Percentiles rank a stretch among this genome's conserved stretches.
These are phyloP conservation scores for Wickerhamomyces bisporus DNA, from an alignment of 805 yeast species.

Conservation along the genomic window DNA sequence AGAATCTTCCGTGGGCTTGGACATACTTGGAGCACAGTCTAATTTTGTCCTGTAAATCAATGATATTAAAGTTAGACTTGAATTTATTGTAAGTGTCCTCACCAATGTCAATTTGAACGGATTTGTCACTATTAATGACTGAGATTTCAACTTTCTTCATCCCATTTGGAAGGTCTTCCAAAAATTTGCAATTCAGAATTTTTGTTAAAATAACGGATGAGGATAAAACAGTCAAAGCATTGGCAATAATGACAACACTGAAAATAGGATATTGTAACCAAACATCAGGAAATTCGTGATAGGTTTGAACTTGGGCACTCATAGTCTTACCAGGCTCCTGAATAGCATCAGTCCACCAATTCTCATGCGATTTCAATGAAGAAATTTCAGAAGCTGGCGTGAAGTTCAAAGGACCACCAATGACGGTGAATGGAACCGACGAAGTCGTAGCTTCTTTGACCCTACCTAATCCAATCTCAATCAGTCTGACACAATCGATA, in stretches of 20 bases:
- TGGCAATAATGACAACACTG: slow-evolving; percentile 24
- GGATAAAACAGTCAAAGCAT: slow-evolving; percentile 27
- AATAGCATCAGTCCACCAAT: slow-evolving; percentile 24
- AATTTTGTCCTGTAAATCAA: slow-evolving; percentile 15
- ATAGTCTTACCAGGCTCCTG: slow-evolving; percentile 17
- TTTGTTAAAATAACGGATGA: slow-evolving; percentile 25
- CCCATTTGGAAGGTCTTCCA: slow-evolving; percentile 3
- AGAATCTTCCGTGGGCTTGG: slow-evolving; percentile 23
- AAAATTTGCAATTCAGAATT: slow-evolving; percentile 9
- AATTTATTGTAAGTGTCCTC: slow-evolving; percentile 5
- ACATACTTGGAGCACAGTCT: slow-evolving; percentile 18
- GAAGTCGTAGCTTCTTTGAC: slow-evolving; percentile 22
- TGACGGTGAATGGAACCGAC: slow-evolving; percentile 18
- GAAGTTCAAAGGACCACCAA: slow-evolving; percentile 27
- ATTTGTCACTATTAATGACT: slow-evolving; percentile 7
- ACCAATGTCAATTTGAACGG: slow-evolving; percentile 11
- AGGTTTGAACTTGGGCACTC: slow-evolving; percentile 17
- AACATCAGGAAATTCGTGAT: slow-evolving; percentile 28
- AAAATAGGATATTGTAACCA: slow-evolving; percentile 37
- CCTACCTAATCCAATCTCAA: slow-evolving; percentile 37
- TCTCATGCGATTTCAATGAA: slow-evolving; percentile 15
- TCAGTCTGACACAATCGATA: slow-evolving; percentile 26
- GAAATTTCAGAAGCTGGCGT: slow-evolving; percentile 21
- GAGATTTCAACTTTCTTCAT: slow-evolving; percentile 6
- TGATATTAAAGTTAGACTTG: slow-evolving; percentile 10